phyloP scores from a whole-genome alignment of 2,329 filamentous ascomycete genomes.

The Fusarium hainanense region DNA sequence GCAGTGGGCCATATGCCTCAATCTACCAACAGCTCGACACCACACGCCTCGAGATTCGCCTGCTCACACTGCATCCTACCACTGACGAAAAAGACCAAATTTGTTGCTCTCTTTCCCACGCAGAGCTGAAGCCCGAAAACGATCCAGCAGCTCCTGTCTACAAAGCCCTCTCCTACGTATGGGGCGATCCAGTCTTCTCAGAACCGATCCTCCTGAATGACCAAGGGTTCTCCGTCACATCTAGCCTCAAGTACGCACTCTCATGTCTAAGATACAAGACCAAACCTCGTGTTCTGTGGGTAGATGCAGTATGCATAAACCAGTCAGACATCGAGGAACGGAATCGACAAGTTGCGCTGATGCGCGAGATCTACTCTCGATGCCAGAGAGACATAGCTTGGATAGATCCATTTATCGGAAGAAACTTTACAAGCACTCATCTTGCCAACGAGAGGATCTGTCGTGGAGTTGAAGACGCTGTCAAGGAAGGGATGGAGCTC shows the following conservation, averaged over 20 bases:
- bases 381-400: conserved; percentile 26
- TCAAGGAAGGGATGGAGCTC: no score
- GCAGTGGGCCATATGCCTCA: not conserved
- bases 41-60: not conserved
- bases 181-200: conserved; percentile 12
- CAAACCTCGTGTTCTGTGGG: conserved; percentile 2
- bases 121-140: not conserved
- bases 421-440: no score
- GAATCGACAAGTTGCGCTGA: conserved; percentile 9
- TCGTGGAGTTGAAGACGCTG: no score
- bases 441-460: no score
- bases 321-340: conserved; percentile 19
- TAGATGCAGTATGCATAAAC: conserved; percentile 34
- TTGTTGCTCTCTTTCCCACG: not conserved
- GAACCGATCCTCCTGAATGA: conserved; percentile 6
- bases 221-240: conserved; percentile 8
- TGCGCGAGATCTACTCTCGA: conserved; percentile 26
- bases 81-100: not conserved
- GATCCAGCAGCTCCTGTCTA: not conserved
- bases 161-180: conserved; percentile 33
- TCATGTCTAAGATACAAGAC: not conserved
- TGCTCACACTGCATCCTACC: conserved; percentile 9
- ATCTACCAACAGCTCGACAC: conserved; percentile 14
- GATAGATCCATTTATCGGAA: conserved; percentile 9
- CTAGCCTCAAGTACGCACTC: not conserved